Conservation (phyloP, 2,329 filamentous ascomycete species). For the Ascochyta lentis region DNA sequence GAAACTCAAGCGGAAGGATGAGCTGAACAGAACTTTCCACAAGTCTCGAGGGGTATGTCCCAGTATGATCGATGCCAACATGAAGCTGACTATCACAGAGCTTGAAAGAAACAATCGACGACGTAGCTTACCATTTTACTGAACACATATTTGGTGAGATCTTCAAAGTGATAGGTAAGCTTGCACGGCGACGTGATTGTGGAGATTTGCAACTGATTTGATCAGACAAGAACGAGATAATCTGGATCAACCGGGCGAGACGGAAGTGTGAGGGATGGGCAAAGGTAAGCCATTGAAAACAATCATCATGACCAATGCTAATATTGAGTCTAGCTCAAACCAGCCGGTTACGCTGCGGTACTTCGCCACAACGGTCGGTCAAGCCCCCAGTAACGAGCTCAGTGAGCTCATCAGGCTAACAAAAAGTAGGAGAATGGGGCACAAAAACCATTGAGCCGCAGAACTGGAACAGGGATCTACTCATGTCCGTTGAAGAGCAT, state of each 20-base stretch:
- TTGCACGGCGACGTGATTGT: not conserved
- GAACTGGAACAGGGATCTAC: not conserved
- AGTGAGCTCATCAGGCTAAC: too few species aligned
- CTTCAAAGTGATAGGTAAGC: not conserved
- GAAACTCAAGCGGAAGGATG: slow-evolving; percentile 21
- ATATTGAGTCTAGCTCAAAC: not conserved
- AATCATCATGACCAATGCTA: not conserved
- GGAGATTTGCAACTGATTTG: not conserved
- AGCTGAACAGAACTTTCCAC: slow-evolving; percentile 19
- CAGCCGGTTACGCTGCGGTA: slow-evolving; percentile 2
- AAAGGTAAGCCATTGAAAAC: not conserved
- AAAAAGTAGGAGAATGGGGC: not conserved
- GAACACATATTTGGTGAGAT: not conserved
- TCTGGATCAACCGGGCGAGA: not conserved
- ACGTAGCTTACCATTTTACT: not conserved
- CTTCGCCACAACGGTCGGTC: slow-evolving; percentile 1
- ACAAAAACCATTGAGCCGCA: not conserved
- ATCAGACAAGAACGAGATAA: not conserved
- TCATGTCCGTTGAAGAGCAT: not conserved
- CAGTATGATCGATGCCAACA: not conserved
- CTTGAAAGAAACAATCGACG: not conserved
- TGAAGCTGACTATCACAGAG: not conserved
- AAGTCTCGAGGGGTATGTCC: slow-evolving; percentile 10
- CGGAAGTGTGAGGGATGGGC: not conserved
- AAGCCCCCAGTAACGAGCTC: not conserved